Conservation (phyloP, 202 grass and related monocot species). For the Miscanthus sacchariflorus region DNA sequence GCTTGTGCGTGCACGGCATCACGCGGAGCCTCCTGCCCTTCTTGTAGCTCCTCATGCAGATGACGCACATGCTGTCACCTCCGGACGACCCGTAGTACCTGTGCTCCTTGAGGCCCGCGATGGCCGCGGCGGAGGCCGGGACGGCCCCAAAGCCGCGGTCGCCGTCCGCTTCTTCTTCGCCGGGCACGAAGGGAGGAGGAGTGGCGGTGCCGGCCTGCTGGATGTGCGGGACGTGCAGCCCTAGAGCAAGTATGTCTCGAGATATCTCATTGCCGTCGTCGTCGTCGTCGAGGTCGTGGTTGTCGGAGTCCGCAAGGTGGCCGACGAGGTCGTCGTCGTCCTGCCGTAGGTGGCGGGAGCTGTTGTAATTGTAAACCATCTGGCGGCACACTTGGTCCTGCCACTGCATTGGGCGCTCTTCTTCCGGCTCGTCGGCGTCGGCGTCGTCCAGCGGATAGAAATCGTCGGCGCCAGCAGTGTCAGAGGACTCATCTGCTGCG, state of each 20-base stretch:
- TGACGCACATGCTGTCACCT: neutral
- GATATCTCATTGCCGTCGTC: neutral
- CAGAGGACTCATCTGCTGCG: neutral
- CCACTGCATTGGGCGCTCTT: neutral
- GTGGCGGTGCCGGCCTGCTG: neutral
- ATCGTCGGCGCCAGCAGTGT: neutral
- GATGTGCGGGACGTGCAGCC: neutral
- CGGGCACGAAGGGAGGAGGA: neutral
- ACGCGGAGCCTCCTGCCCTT: neutral
- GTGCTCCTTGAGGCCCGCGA: neutral
- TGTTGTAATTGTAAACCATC: neutral
- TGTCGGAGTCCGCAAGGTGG: neutral
- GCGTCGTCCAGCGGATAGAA: neutral
- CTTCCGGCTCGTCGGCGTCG: neutral
- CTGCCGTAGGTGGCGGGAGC: no score
- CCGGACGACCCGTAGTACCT: neutral
- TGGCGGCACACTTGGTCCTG: neutral
- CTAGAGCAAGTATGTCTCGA: neutral
- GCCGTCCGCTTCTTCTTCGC: neutral
- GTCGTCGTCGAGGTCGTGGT: neutral
- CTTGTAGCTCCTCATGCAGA: neutral
- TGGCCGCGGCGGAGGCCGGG: conserved; percentile 1
- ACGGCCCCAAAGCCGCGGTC: neutral
- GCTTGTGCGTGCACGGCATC: neutral
- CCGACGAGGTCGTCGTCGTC: no score